phyloP scores from a whole-genome alignment of 352 stramenopile species.

The Phytopythium boreale region DNA sequence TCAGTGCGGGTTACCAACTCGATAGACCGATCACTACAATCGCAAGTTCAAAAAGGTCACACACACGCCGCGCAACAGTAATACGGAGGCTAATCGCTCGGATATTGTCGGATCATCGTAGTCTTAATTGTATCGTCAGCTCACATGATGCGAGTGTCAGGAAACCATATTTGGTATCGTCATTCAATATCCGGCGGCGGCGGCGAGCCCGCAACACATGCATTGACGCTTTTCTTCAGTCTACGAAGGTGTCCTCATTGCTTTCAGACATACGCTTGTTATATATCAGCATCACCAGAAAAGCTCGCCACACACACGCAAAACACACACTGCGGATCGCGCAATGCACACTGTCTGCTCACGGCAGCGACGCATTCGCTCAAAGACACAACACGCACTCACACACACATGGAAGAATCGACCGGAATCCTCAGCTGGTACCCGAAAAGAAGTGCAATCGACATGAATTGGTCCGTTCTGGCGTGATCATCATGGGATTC shows the following conservation, averaged over 20 bases:
- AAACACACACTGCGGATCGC: not conserved
- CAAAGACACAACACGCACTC: not conserved
- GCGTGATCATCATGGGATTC: slow-evolving; percentile 75
- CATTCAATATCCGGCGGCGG: slow-evolving; percentile 49
- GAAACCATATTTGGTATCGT: slow-evolving; percentile 63
- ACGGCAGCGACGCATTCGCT: too few relatives aligned
- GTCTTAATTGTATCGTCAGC: slow-evolving; percentile 78
- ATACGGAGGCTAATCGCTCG: not conserved
- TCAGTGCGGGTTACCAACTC: too few relatives aligned
- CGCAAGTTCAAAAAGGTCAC: too few relatives aligned
- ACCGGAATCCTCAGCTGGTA: slow-evolving; percentile 80
- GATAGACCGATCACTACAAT: too few relatives aligned
- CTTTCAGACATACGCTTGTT: slow-evolving; percentile 89
- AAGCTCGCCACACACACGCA: slow-evolving; percentile 8
- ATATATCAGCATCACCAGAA: slow-evolving; percentile 61
- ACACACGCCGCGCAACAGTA: too few relatives aligned
- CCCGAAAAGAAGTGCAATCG: slow-evolving; percentile 89
- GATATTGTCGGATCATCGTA: slow-evolving; percentile 85
- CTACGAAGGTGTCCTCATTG: slow-evolving; percentile 56
- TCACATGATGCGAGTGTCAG: slow-evolving; percentile 50
- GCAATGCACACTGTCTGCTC: not conserved
- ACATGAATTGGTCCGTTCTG: slow-evolving; percentile 88
- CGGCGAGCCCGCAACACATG: not conserved
- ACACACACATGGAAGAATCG: slow-evolving; percentile 11
- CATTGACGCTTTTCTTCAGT: slow-evolving; percentile 40